Evolutionary conservation across 805 yeast species (phyloP).

Genomic region (Saturnispora saitoi): DNA sequence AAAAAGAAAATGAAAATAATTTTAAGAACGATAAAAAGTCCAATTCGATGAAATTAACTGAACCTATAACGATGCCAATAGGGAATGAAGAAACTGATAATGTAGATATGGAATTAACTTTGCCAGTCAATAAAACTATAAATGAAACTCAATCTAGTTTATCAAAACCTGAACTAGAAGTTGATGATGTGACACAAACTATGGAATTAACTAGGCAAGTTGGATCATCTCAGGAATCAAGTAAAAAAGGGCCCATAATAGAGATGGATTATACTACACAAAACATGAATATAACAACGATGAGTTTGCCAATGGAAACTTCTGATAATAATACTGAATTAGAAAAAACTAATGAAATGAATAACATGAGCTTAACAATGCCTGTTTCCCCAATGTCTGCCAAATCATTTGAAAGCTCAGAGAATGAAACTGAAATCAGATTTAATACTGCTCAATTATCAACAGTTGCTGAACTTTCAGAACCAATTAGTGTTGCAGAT

Average conservation of each 20-base stretch:
- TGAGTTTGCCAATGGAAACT: background rate
- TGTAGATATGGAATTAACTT: background rate
- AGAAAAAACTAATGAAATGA: background rate
- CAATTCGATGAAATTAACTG: conserved; percentile 8
- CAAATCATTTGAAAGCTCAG: background rate
- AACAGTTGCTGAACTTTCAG: conserved; percentile 10
- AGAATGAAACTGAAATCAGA: background rate
- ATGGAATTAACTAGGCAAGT: conserved; percentile 9
- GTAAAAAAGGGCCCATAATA: too few species aligned
- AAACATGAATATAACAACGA: conserved; percentile 4
- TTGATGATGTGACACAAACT: conserved; percentile 5
- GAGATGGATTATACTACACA: conserved; percentile 1
- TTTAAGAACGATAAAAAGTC: background rate
- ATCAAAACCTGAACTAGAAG: background rate
- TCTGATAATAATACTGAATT: background rate
- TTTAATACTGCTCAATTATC: conserved; percentile 1
- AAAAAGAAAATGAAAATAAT: background rate
- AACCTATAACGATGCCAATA: conserved; percentile 1
- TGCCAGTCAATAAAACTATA: background rate
- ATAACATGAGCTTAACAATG: conserved; percentile 3
- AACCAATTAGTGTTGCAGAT: conserved; percentile 5
- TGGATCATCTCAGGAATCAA: background rate
- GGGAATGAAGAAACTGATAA: background rate
- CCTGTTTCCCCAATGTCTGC: background rate
- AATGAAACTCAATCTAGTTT: background rate